phyloP scores from a whole-genome alignment of 495 filamentous ascomycete genomes.

The Penicillium robsamsonii region DNA sequence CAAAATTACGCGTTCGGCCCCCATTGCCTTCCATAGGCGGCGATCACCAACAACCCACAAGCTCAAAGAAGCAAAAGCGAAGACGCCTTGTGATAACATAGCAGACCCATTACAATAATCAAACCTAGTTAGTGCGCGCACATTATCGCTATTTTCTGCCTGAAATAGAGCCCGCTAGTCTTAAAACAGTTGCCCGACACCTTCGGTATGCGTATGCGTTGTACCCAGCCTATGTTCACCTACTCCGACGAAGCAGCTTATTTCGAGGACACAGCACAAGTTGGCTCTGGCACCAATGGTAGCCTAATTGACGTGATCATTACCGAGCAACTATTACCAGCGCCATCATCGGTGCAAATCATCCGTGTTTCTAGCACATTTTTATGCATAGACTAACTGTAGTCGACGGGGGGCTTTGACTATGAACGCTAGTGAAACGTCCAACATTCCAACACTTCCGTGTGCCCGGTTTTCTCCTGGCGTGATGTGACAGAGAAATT shows the following conservation, averaged over 20 bases:
- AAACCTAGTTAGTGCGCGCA: neutral
- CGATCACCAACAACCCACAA: neutral
- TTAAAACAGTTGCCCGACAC: neutral
- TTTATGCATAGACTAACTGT: neutral
- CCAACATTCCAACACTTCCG: neutral
- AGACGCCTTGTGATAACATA: neutral
- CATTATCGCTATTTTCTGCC: constrained; percentile 2
- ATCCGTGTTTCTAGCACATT: neutral
- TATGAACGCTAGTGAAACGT: neutral
- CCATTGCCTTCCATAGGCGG: no score
- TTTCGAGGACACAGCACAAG: neutral
- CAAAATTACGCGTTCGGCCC: neutral
- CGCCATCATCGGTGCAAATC: constrained; percentile 4
- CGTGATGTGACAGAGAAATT: neutral
- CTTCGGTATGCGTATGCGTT: neutral
- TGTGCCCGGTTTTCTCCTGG: neutral
- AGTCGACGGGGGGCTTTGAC: neutral
- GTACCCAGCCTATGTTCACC: neutral
- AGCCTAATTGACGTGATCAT: neutral
- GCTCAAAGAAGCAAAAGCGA: neutral
- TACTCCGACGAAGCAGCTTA: neutral
- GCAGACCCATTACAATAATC: neutral
- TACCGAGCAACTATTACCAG: neutral
- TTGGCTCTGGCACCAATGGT: neutral
- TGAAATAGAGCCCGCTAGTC: neutral